phyloP scores from a whole-genome alignment of 257 asterid species.

The Salvia hispanica region DNA sequence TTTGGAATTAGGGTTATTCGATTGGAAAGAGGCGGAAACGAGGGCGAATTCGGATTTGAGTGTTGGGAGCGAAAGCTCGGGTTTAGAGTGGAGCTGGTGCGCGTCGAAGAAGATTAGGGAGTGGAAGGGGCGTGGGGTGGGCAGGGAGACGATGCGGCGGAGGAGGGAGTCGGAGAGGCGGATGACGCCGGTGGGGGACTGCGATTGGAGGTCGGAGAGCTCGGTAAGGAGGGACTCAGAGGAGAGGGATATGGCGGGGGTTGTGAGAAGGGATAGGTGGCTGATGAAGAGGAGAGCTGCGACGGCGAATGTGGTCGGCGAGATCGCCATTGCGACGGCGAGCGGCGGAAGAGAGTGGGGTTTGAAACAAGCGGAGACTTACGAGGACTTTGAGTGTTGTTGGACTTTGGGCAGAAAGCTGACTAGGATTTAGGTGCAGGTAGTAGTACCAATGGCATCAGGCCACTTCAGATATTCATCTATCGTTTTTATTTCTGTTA shows the following conservation, averaged over 20 bases:
- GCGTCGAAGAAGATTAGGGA: conserved; percentile 89
- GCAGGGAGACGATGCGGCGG: conserved; percentile 65
- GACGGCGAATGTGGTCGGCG: conserved; percentile 34
- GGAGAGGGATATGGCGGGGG: conserved; percentile 29
- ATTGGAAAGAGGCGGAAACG: conserved; percentile 58
- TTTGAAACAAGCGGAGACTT: conserved; percentile 24
- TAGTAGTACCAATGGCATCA: conserved; percentile 30
- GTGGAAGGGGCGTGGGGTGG: conserved; percentile 79
- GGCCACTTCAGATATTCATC: conserved; percentile 30
- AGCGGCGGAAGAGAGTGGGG: neutral
- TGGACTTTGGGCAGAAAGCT: neutral
- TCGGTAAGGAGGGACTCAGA: conserved; percentile 49
- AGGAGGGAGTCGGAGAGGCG: conserved; percentile 72
- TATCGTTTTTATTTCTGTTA: no score
- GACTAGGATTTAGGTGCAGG: conserved; percentile 29
- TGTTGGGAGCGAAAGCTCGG: conserved; percentile 77
- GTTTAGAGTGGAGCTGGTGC: conserved; percentile 70
- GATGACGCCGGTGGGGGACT: conserved; percentile 68
- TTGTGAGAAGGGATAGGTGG: conserved; percentile 23
- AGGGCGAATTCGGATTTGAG: conserved; percentile 78
- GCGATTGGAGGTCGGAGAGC: conserved; percentile 69
- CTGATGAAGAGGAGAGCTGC: conserved; percentile 27
- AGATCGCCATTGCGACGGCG: conserved; percentile 53
- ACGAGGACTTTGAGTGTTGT: neutral
- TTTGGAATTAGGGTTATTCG: conserved; percentile 52